A percentile compares a stretch with the other conserved stretches of the same genome.
These are phyloP conservation scores for Daldinia bambusicola DNA, from an alignment of 495 filamentous ascomycete species.

Conservation along the genomic window DNA sequence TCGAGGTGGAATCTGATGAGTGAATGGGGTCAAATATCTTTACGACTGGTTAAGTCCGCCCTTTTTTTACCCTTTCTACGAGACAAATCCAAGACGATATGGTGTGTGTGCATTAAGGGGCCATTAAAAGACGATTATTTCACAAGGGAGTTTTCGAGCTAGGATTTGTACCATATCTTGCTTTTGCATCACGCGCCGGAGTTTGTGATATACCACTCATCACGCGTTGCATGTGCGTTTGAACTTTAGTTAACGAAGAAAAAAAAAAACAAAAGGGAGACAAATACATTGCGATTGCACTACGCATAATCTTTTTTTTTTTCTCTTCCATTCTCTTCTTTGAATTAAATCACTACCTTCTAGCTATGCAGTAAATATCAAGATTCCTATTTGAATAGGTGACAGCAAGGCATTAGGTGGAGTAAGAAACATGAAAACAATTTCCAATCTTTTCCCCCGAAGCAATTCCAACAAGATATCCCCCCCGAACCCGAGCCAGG, in stretches of 20 bases:
- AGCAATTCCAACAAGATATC: too few relatives aligned
- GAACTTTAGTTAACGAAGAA: neutral
- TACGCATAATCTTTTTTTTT: neutral
- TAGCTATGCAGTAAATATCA: neutral
- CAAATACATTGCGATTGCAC: neutral
- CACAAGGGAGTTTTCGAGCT: conserved; percentile 12
- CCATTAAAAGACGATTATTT: neutral
- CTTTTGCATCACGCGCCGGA: conserved; percentile 16
- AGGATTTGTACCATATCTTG: conserved; percentile 18
- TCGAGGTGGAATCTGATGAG: conserved; percentile 3
- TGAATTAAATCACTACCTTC: neutral
- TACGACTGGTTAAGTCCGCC: neutral
- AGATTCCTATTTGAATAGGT: neutral
- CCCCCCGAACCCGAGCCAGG: too few relatives aligned
- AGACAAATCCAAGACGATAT: conserved; percentile 1
- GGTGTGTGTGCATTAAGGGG: neutral
- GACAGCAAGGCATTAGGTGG: neutral
- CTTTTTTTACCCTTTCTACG: conserved; percentile 1
- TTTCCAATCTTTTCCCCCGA: too few relatives aligned
- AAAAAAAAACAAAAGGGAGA: neutral
- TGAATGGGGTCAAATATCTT: neutral
- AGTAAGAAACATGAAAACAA: too few relatives aligned
- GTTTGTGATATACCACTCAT: conserved; percentile 28
- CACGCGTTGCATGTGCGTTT: neutral
- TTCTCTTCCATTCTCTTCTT: neutral